Percentiles rank a stretch among this genome's conserved stretches.
Evolutionary conservation across 1,284 basidiomycete genomes (phyloP).

Genomic region (Trichosporon coremiiforme): DNA sequence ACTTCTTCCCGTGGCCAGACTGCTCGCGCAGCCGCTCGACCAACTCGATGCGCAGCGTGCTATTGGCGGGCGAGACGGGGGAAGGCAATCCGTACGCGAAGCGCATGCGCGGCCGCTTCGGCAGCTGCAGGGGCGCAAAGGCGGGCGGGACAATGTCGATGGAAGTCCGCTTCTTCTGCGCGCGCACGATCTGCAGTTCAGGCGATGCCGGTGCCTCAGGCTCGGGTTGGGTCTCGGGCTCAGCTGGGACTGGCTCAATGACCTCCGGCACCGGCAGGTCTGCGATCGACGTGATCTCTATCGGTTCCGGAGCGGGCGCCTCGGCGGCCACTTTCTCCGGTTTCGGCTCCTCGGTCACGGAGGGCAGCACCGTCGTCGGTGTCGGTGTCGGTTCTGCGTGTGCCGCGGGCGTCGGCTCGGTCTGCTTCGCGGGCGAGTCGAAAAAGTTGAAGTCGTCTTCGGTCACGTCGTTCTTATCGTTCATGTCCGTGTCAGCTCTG

Average conservation of each 20-base stretch:
- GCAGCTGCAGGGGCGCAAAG: slow-evolving; percentile 38
- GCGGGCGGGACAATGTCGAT: slow-evolving; percentile 40
- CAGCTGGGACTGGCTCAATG: not conserved
- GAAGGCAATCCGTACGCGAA: slow-evolving; percentile 43
- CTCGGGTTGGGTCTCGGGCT: slow-evolving; percentile 4
- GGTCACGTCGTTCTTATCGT: slow-evolving; percentile 35
- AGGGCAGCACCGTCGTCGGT: slow-evolving; percentile 17
- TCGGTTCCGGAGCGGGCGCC: slow-evolving; percentile 12
- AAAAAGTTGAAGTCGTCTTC: slow-evolving; percentile 55
- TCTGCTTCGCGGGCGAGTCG: slow-evolving; percentile 44
- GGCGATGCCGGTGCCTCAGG: not conserved
- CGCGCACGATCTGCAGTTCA: not conserved
- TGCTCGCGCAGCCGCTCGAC: slow-evolving; percentile 35
- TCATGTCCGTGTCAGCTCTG: slow-evolving; percentile 7
- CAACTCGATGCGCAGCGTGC: slow-evolving; percentile 34
- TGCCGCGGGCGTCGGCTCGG: slow-evolving; percentile 16
- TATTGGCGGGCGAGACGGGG: slow-evolving; percentile 29
- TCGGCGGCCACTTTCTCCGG: slow-evolving; percentile 16
- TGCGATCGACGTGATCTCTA: not conserved
- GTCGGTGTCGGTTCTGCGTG: slow-evolving; percentile 2
- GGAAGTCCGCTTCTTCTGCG: slow-evolving; percentile 1
- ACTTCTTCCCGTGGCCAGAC: slow-evolving; percentile 21
- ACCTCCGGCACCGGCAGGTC: not conserved
- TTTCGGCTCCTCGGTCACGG: slow-evolving; percentile 8
- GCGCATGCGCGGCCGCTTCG: slow-evolving; percentile 19